Evolutionary conservation across 352 stramenopile genomes (phyloP).

Genomic region (Phytophthora vignae): DNA sequence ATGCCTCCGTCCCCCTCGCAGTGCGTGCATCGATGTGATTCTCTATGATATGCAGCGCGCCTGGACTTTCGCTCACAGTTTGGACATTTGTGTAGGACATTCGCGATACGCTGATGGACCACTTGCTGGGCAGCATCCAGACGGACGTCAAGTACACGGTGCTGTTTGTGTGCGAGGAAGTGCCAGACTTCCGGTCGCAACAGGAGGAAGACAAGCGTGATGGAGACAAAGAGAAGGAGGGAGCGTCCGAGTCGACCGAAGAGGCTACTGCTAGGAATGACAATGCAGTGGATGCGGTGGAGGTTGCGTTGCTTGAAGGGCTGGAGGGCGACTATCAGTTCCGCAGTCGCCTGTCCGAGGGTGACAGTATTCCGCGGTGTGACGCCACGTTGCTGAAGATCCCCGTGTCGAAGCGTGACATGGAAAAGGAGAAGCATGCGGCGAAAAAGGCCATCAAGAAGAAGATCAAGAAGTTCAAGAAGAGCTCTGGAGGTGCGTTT

Average conservation of each 20-base stretch:
- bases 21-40: constrained; percentile 36
- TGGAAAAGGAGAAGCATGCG: constrained; percentile 79
- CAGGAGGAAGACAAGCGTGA: constrained; percentile 1
- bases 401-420: constrained; percentile 76
- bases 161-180: constrained; percentile 77
- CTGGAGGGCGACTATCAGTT: constrained; percentile 54
- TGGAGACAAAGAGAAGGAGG: constrained; percentile 12
- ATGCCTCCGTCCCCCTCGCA: constrained; percentile 50
- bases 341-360: constrained; percentile 63
- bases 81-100: constrained; percentile 51
- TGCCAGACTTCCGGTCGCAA: constrained; percentile 51
- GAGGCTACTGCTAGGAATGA: constrained; percentile 6
- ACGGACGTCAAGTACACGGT: constrained; percentile 76
- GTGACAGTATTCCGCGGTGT: constrained; percentile 80
- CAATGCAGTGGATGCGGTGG: not conserved
- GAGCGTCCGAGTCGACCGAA: constrained; percentile 2
- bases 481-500: constrained; percentile 53
- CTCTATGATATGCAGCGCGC: no score
- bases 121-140: constrained; percentile 62
- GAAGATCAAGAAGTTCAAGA: constrained; percentile 92
- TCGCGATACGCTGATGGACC: constrained; percentile 70
- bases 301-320: constrained; percentile 48
- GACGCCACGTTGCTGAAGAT: constrained; percentile 76
- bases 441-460: constrained; percentile 87
- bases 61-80: not conserved